Conservation (phyloP, 257 asterid genomes). For the Gentiana straminea region DNA sequence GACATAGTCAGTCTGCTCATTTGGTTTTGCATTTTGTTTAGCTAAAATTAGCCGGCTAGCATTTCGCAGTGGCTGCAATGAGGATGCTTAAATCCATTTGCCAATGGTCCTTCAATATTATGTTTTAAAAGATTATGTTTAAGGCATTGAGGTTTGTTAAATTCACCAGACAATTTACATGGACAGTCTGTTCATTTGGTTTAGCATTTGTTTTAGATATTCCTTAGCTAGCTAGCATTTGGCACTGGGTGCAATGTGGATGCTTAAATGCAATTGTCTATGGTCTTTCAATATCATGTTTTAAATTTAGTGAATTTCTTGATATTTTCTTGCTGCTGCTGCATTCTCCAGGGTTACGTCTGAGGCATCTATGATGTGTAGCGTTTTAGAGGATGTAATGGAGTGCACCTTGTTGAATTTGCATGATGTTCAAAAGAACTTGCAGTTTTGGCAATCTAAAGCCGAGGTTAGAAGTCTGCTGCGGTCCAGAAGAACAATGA, state of each 20-base stretch:
- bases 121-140: no score
- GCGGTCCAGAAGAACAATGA: neutral
- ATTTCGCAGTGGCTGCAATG: no score
- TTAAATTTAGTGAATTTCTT: neutral
- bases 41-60: neutral
- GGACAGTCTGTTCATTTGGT: neutral
- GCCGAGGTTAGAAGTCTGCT: conserved; percentile 57
- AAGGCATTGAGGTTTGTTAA: no score
- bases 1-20: no score
- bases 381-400: conserved; percentile 69
- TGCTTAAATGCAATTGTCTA: neutral
- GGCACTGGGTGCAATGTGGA: neutral
- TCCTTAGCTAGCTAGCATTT: no score
- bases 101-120: no score
- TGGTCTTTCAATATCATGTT: neutral
- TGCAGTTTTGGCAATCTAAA: conserved; percentile 73
- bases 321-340: conserved; percentile 10
- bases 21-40: neutral
- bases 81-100: no score
- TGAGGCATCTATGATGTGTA: conserved; percentile 40
- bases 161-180: no score
- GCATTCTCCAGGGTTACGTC: conserved; percentile 38
- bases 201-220: no score
- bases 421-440: conserved; percentile 72
- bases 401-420: conserved; percentile 54